Percentiles rank a stretch among this genome's conserved stretches.
Conservation (phyloP, 2,329 filamentous ascomycete species). For the Talaromyces verruculosus region DNA sequence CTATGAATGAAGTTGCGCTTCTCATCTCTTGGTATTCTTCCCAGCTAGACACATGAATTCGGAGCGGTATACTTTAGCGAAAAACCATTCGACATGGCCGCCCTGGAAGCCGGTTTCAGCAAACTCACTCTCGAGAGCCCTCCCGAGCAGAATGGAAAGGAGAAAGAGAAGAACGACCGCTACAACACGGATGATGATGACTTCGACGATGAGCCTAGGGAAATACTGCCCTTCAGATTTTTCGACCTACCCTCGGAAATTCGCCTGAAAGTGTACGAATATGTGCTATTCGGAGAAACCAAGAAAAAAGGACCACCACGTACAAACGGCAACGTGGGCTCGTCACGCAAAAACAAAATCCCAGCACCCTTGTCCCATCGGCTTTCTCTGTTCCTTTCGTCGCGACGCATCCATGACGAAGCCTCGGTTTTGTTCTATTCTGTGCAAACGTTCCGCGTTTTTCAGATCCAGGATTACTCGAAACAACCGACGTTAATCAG, state of each 20-base stretch:
- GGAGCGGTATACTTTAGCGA: neutral
- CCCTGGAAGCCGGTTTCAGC: constrained; percentile 28
- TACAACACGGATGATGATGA: constrained; percentile 24
- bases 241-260: constrained; percentile 56
- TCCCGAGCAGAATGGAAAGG: neutral
- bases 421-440: constrained; percentile 54
- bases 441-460: constrained; percentile 54
- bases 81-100: constrained; percentile 25
- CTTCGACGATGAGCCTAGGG: constrained; percentile 16
- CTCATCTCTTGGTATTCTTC: constrained; percentile 24
- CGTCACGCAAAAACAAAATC: constrained; percentile 38
- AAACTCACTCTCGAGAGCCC: constrained; percentile 30
- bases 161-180: constrained; percentile 24
- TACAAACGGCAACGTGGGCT: constrained; percentile 36
- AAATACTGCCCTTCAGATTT: constrained; percentile 48
- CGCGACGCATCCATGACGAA: constrained; percentile 51
- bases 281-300: constrained; percentile 43
- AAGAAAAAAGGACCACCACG: constrained; percentile 29
- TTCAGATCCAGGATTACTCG: constrained; percentile 53
- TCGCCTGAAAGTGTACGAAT: constrained; percentile 51
- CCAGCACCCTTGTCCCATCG: constrained; percentile 37
- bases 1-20: constrained; percentile 10
- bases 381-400: constrained; percentile 43
- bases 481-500: constrained; percentile 47
- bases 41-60: constrained; percentile 23